Base-by-base conservation (phyloP, 805 yeast genomes). In the Saccharomyces mikatae region DNA sequence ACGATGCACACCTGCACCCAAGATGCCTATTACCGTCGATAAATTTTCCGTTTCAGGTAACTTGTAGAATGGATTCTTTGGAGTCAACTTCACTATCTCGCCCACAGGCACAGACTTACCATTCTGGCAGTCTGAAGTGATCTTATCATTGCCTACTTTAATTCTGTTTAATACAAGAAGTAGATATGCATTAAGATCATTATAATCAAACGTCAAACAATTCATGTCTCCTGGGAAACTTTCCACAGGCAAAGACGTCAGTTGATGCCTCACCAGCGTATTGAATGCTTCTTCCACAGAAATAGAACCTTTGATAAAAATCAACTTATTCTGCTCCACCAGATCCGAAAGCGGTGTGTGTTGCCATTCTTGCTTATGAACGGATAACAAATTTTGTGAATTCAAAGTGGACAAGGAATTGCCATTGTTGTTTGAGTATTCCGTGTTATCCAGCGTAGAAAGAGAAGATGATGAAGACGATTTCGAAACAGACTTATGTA, bases 1-100 rank as follows among this genome's bases (percentile, higher is more conserved):
- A 65, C 98, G 77, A 72, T 92, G 99, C 3, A 90, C 96, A 17
- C 98, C 99, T 46, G 86, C 80, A 11, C 97, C 97, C 56, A 92
- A 75, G 9, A 87, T 82, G 69, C 88, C 95, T 58, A 87, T 87
- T 1, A 88, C 97, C 4, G 81, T 78, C 46, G 83, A 76, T 50
- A 92, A 73, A 21, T 84, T 78, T 54, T 85, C 89, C 13, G 76
- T 62, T 60, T 87, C 89, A 49, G 81, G 79, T 54, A 94, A 75
- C 65, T 88, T 87, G 58, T 87, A 79, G 65, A 91, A 89, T 3
- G 96, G 96, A 65, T 89, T 92, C 67, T 91, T 91, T 31, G 87
- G 88, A 27, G 89, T 84, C 56, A 91, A 72, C 62, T 83, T 83
- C 49, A 89, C 83, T 29, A 90, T 92, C 70, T 89, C 89, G 53